Conservation (phyloP, 2,329 filamentous ascomycete species). For the Scedosporium apiospermum region DNA sequence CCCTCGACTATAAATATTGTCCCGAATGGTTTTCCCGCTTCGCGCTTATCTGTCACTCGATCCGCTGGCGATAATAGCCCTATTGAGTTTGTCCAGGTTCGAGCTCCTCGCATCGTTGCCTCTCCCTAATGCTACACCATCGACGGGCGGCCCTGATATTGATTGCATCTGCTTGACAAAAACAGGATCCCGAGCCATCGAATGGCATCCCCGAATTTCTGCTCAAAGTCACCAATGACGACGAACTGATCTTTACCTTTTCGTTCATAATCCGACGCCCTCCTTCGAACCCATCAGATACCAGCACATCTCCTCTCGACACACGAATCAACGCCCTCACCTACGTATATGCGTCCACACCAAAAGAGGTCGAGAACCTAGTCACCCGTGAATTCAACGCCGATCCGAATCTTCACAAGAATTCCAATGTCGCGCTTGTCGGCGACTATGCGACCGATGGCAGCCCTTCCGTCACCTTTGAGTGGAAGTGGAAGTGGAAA, state of each 20-base stretch:
- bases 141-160: neutral
- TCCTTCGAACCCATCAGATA: conserved; percentile 39
- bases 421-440: conserved; percentile 89
- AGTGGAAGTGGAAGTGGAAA: conserved; percentile 97
- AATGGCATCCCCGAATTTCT: conserved; percentile 60
- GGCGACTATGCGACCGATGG: conserved; percentile 82
- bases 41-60: conserved; percentile 63
- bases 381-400: conserved; percentile 94
- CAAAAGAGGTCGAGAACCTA: conserved; percentile 83
- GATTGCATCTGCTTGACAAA: neutral
- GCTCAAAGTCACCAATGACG: conserved; percentile 78
- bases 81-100: conserved; percentile 87
- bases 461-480: conserved; percentile 75
- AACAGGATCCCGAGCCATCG: conserved; percentile 65
- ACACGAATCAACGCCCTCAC: conserved; percentile 82
- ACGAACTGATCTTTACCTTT: conserved; percentile 88
- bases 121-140: neutral
- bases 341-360: conserved; percentile 79
- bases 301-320: conserved; percentile 43
- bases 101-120: conserved; percentile 17
- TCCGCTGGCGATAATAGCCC: conserved; percentile 64
- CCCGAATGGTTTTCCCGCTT: conserved; percentile 83
- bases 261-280: conserved; percentile 65
- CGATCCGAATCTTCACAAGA: conserved; percentile 95
- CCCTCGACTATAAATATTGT: conserved; percentile 67